Base-by-base conservation (phyloP, 1,284 basidiomycete genomes). In the Trichosporon sp. region DNA sequence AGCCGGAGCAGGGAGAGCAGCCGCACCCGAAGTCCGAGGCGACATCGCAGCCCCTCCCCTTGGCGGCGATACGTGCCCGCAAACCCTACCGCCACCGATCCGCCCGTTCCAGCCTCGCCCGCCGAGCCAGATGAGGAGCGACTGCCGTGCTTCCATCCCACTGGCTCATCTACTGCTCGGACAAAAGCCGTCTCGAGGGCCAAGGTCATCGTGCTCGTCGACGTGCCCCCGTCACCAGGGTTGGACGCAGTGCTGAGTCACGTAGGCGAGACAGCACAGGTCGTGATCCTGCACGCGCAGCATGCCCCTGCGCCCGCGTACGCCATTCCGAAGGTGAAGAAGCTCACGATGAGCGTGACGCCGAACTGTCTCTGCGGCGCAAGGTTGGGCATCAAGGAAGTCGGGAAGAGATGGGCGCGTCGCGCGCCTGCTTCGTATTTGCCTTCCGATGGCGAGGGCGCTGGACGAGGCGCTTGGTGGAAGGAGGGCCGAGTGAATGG, bases 261-360 rank as follows among this genome's bases (percentile, higher is more conserved):
- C 8, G 7, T 26, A 21, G 2, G 5, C 2, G 7, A 8, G 21
- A 21, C 48, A 4, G 19, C 51, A 3, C 51, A 54, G 2, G 11
- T 54, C 19, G 51, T 21, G 21, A 54, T 54, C 19, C 16, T 54
- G 51, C 51, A 54, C 51, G 51, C 51, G 2, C 51, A 54, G 11
- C 51, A 54, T 10, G n/a, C 51, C 7, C 51, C 51, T 10, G 51
- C 51, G 51, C 51, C 51, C 7, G 21, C 21, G 51, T 54, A 54
- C 51, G 10, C n/a, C 3, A 19, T 54, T 16, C 51, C 51, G 11
- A 26, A 8, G 21, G 21, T 54, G 4, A 19, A 11, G 2, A 19
- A 16, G 51, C 51, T 54, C 51, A 54, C 51, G 51, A 54, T 54
- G 19, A 54, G 51, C 51, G 19, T 54, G 6, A 54, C 51, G 51